Evolutionary conservation across 2,329 filamentous ascomycete genomes (phyloP).

Genomic region (Lasiodiplodia theobromae): DNA sequence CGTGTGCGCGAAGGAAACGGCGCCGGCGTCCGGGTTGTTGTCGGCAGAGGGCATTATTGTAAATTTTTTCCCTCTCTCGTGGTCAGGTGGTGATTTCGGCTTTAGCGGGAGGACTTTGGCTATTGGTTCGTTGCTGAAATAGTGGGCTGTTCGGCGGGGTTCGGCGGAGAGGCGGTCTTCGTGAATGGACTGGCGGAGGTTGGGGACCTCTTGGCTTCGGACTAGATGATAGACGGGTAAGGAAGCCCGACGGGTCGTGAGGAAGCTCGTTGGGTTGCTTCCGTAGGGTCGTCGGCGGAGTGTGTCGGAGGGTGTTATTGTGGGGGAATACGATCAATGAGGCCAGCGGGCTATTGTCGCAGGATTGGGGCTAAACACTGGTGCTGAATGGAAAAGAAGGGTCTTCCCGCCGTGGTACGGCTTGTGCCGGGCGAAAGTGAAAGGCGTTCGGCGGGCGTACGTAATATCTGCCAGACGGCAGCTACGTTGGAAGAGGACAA

Average conservation of each 20-base stretch:
- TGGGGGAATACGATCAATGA: conserved; percentile 3
- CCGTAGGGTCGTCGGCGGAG: neutral
- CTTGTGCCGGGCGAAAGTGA: conserved; percentile 3
- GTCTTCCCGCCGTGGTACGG: neutral
- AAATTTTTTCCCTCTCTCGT: neutral
- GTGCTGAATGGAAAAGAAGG: neutral
- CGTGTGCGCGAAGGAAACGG: conserved; percentile 38
- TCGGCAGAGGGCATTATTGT: conserved; percentile 31
- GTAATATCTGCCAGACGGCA: neutral
- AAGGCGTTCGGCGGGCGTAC: neutral
- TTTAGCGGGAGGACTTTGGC: neutral
- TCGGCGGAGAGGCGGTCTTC: neutral
- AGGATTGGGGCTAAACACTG: neutral
- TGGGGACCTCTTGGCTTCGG: neutral
- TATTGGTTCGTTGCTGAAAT: neutral
- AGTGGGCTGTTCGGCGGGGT: neutral
- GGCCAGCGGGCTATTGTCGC: neutral
- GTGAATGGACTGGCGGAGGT: neutral
- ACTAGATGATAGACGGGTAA: neutral
- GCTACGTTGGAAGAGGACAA: neutral
- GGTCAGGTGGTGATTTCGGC: neutral
- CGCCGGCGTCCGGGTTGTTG: conserved; percentile 31
- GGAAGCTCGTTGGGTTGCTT: neutral
- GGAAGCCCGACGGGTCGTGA: neutral
- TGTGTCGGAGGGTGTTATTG: conserved; percentile 3